Conservation (phyloP, 2,329 filamentous ascomycete genomes). For the Xylariaceae sp. region DNA sequence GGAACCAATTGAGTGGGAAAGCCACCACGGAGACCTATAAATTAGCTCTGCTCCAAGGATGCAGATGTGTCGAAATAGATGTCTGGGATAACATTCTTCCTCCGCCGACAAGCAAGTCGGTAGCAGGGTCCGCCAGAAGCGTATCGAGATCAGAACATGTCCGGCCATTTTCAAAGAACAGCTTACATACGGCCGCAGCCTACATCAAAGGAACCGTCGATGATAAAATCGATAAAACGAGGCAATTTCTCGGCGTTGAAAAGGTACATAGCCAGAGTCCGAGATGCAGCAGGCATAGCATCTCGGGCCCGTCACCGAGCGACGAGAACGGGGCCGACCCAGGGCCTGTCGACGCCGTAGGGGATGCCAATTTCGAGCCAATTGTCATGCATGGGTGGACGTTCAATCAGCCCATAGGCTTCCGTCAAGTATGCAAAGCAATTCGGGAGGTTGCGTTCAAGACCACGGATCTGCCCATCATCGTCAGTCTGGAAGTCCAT, state of each 20-base stretch:
- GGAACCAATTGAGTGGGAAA: constrained; percentile 77
- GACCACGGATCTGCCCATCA: constrained; percentile 72
- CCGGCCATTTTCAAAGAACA: constrained; percentile 45
- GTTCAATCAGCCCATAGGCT: constrained; percentile 77
- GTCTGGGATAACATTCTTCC: constrained; percentile 73
- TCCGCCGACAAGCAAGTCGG: constrained; percentile 30
- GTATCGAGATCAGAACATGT: constrained; percentile 41
- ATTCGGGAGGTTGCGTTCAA: constrained; percentile 76
- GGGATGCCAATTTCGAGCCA: constrained; percentile 52
- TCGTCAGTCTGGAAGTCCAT: constrained; percentile 91
- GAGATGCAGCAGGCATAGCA: constrained; percentile 27
- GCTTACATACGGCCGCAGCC: constrained; percentile 43
- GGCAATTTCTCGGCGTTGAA: constrained; percentile 30
- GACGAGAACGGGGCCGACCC: constrained; percentile 15
- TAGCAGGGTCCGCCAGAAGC: constrained; percentile 37
- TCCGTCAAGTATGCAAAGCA: constrained; percentile 78
- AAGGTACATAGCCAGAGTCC: constrained; percentile 30
- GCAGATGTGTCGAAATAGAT: constrained; percentile 90
- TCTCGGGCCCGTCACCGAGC: constrained; percentile 15
- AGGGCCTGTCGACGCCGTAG: constrained; percentile 14
- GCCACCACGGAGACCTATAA: constrained; percentile 72
- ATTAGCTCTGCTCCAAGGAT: constrained; percentile 69
- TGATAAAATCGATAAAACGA: constrained; percentile 35
- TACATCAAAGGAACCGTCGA: constrained; percentile 36
- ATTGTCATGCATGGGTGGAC: constrained; percentile 81